These are phyloP conservation scores for Globisporangium solare DNA, from an alignment of 352 stramenopile species.

Conservation along the genomic window DNA sequence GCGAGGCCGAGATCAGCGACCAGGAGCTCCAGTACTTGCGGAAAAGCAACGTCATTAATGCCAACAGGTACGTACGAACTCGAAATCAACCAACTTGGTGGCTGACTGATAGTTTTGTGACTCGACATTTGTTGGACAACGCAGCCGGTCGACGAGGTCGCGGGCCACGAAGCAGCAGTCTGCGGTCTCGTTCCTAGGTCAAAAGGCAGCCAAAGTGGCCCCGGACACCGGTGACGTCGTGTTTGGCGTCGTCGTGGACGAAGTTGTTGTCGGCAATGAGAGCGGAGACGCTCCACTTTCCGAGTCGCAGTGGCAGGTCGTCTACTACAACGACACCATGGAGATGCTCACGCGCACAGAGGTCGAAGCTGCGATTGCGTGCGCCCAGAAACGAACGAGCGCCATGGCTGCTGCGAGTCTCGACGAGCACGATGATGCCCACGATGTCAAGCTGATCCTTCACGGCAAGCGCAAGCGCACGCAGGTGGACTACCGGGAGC, in stretches of 20 bases:
- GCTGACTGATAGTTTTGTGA: too few species aligned
- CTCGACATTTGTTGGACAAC: neutral
- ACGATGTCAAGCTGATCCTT: constrained; percentile 43
- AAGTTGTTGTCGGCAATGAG: neutral
- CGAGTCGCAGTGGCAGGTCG: constrained; percentile 39
- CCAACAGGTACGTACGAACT: constrained; percentile 26
- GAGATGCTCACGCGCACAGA: constrained; percentile 29
- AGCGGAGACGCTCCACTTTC: constrained; percentile 5
- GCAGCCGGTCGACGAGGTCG: constrained; percentile 28
- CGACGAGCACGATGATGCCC: constrained; percentile 13
- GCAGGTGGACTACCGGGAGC: constrained; percentile 71
- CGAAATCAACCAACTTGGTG: too few species aligned
- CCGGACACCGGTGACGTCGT: constrained; percentile 25
- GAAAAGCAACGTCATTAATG: constrained; percentile 47
- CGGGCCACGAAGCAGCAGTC: neutral
- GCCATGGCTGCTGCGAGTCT: neutral
- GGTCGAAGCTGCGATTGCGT: constrained; percentile 24
- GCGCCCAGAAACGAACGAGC: constrained; percentile 20
- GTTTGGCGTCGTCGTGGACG: constrained; percentile 50
- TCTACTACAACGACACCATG: constrained; percentile 52
- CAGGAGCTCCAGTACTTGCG: constrained; percentile 43
- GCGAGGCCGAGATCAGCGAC: constrained; percentile 16
- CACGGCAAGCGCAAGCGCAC: constrained; percentile 76
- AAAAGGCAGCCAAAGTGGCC: constrained; percentile 36
- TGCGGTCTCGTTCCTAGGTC: constrained; percentile 21